A percentile compares a stretch with the other conserved stretches of the same genome.
Conservation (phyloP, 2,329 filamentous ascomycete species). For the Sordariomycetes sp. region DNA sequence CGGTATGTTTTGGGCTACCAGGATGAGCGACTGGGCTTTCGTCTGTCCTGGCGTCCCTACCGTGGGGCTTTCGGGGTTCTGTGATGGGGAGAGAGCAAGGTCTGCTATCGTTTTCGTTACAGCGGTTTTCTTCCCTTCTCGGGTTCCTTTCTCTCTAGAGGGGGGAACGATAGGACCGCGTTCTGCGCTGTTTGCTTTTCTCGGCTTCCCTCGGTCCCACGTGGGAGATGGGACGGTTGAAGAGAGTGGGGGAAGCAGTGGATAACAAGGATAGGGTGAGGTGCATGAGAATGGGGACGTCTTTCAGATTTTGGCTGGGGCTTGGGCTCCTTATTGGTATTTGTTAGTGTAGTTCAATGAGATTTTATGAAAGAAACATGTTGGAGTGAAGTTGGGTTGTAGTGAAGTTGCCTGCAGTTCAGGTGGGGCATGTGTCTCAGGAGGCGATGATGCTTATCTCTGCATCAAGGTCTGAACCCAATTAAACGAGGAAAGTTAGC, state of each 20-base stretch:
- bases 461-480: neutral
- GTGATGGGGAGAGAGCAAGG: neutral
- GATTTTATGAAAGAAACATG: neutral
- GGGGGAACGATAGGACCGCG: neutral
- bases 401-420: neutral
- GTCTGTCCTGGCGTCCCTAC: too few species aligned
- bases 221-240: neutral
- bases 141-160: neutral
- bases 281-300: neutral
- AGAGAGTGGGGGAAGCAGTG: neutral
- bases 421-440: neutral
- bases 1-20: too few species aligned
- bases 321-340: neutral
- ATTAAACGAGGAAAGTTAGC: neutral
- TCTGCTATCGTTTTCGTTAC: neutral
- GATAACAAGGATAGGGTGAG: neutral
- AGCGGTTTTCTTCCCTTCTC: neutral
- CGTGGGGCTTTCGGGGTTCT: neutral
- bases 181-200: neutral
- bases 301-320: neutral
- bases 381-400: neutral
- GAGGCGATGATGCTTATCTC: neutral
- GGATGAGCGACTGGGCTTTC: too few species aligned
- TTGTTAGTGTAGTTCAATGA: neutral
- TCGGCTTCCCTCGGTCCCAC: neutral